These are phyloP conservation scores for Brassica incana DNA, from an alignment of 345 rosid species.

Conservation along the genomic window DNA sequence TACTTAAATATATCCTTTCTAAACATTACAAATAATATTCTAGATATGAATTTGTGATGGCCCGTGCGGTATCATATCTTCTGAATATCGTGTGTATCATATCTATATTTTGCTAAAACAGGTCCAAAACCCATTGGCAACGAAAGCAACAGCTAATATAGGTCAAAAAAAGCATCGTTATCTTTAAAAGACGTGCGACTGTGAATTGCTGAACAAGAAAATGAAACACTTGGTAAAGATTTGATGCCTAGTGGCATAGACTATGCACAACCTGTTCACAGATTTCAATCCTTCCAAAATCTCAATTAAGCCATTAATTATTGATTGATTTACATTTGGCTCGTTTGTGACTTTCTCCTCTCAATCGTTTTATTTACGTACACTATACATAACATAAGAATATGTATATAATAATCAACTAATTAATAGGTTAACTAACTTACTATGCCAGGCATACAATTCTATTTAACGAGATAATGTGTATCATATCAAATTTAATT, in stretches of 20 bases:
- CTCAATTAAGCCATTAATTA: not conserved
- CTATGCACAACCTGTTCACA: constrained; percentile 4
- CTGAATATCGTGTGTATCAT: not conserved
- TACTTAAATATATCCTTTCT: not conserved
- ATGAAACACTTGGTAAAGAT: constrained; percentile 23
- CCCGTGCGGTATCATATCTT: not conserved
- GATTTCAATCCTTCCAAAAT: not conserved
- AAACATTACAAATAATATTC: not conserved
- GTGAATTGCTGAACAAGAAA: constrained; percentile 1
- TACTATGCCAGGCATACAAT: not conserved
- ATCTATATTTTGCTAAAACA: not conserved
- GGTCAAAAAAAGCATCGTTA: not conserved
- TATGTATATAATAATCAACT: not conserved
- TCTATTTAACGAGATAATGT: not conserved
- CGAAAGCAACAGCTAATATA: constrained; percentile 15
- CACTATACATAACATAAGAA: not conserved
- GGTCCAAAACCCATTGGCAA: not conserved
- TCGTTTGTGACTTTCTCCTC: not conserved
- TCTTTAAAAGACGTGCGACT: constrained; percentile 26
- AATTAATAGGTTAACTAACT: not conserved
- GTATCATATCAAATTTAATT: not conserved
- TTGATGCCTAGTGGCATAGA: constrained; percentile 23
- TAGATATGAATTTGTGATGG: not conserved
- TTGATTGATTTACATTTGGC: not conserved
- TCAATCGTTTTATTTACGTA: not conserved